Conservation (phyloP, 805 yeast genomes). For the Candida succiphila region DNA sequence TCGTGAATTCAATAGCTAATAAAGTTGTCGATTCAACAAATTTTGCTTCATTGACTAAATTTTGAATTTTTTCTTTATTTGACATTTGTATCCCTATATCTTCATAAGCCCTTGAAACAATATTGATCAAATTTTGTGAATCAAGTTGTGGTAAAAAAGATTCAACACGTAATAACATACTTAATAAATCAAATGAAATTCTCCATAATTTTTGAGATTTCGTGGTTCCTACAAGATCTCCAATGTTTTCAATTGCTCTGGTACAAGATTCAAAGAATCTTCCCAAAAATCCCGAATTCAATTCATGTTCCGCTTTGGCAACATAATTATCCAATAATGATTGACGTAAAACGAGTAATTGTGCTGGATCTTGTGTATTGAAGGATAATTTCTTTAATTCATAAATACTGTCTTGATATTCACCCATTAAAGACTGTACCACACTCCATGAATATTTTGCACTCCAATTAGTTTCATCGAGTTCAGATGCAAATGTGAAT, state of each 20-base stretch:
- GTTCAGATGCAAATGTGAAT: constrained; percentile 49
- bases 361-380: constrained; percentile 35
- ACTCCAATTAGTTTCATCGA: constrained; percentile 48
- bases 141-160: constrained; percentile 45
- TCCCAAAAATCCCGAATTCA: constrained; percentile 54
- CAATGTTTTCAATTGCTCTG: constrained; percentile 11
- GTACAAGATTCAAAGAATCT: constrained; percentile 44
- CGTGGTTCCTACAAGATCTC: no score
- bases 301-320: constrained; percentile 40
- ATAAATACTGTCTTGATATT: constrained; percentile 50
- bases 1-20: constrained; percentile 35
- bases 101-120: constrained; percentile 4
- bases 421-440: constrained; percentile 53
- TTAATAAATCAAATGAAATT: constrained; percentile 45
- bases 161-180: constrained; percentile 44
- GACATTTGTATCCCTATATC: constrained; percentile 8
- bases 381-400: constrained; percentile 32
- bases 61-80: constrained; percentile 16
- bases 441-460: constrained; percentile 60
- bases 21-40: constrained; percentile 5
- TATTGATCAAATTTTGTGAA: constrained; percentile 23
- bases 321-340: constrained; percentile 50
- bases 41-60: not conserved
- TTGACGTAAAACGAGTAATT: constrained; percentile 37
- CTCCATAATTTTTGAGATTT: constrained; percentile 65